phyloP scores from a whole-genome alignment of 441 rosid genomes.

The Erodium texanum region DNA sequence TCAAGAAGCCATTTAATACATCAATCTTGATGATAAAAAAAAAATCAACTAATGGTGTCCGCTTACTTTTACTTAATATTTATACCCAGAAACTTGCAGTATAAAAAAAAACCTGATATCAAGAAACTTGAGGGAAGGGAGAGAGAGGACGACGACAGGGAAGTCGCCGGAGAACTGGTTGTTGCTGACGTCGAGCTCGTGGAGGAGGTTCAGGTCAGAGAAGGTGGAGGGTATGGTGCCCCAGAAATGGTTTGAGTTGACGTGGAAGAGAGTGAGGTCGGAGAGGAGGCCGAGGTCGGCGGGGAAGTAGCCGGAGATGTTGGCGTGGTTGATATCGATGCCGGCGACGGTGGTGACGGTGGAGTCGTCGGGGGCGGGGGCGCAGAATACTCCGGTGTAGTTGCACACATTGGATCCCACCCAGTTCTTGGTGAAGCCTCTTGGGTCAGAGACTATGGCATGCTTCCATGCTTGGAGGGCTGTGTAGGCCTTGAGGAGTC shows the following conservation, averaged over 20 bases:
- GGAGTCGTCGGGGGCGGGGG: constrained; percentile 51
- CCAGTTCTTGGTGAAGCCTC: constrained; percentile 57
- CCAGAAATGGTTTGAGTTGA: constrained; percentile 58
- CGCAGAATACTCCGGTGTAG: constrained; percentile 73
- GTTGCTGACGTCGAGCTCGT: constrained; percentile 73
- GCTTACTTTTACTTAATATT: too few species aligned
- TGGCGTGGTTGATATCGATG: constrained; percentile 64
- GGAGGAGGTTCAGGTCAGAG: constrained; percentile 22
- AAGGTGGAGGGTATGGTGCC: constrained; percentile 48
- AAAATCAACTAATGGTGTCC: too few species aligned
- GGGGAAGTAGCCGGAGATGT: constrained; percentile 57
- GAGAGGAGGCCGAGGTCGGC: constrained; percentile 61
- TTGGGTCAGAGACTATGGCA: constrained; percentile 57
- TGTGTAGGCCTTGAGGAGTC: constrained; percentile 52
- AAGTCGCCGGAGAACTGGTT: constrained; percentile 54
- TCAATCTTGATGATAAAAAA: too few species aligned
- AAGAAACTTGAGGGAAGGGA: constrained; percentile 61
- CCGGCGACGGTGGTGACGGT: constrained; percentile 54
- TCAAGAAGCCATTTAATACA: too few species aligned
- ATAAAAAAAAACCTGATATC: constrained; percentile 27
- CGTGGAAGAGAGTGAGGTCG: constrained; percentile 71
- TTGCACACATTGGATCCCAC: constrained; percentile 65
- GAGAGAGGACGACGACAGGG: constrained; percentile 45
- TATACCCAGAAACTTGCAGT: too few species aligned
- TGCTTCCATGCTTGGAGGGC: constrained; percentile 77